Base-by-base conservation (phyloP, 2,329 filamentous ascomycete genomes). In the Emergomyces pasteurianus region DNA sequence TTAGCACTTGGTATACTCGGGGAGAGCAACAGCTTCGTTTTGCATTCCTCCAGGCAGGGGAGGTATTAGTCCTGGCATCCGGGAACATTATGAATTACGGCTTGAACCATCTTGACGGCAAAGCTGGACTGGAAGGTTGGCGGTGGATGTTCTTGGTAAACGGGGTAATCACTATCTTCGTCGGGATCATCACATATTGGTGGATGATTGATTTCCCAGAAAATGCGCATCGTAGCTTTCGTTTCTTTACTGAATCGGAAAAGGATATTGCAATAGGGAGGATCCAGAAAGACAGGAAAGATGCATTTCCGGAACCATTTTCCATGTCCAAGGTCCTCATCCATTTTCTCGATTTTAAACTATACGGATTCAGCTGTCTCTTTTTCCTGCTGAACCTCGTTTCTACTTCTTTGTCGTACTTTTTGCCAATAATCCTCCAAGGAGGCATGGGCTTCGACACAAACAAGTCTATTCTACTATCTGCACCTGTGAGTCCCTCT, bases 191-290 rank as follows among this genome's bases (percentile, higher is more conserved):
- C 14, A 86, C 85, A 0, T 87, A 84, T 67, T 86, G 84, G 78
- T 88, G 85, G 85, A 87, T 88, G 74, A 77, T 87, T 49, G 84
- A 87, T 67, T 88, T 88, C 63, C 85, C 85, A 0, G 85, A 88
- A 65, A 77, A 83, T 31, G 78, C 83, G 0, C 76, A 83, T 58
- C 73, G 72, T 14, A 84, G 81, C 58, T 80, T 83, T 64, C 75
- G 70, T 65, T 88, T 88, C 67, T 75, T 88, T 26, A 79, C 77
- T 2, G 68, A 77, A 8, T 73, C 78, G 21, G 85, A 88, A 69
- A 79, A 81, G 43, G 70, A 74, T n/a, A 67, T 87, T 3, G 84
- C 82, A 1, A 75, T 83, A 1, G 71, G 74, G 4, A 77, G 85
- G 6, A 87, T 88, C 65, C 74, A 86, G 53, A 74, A 74, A 6